A percentile compares a stretch with the other conserved stretches of the same genome.
phyloP scores from a whole-genome alignment of 345 rosid species.

The Citropsis articulata region DNA sequence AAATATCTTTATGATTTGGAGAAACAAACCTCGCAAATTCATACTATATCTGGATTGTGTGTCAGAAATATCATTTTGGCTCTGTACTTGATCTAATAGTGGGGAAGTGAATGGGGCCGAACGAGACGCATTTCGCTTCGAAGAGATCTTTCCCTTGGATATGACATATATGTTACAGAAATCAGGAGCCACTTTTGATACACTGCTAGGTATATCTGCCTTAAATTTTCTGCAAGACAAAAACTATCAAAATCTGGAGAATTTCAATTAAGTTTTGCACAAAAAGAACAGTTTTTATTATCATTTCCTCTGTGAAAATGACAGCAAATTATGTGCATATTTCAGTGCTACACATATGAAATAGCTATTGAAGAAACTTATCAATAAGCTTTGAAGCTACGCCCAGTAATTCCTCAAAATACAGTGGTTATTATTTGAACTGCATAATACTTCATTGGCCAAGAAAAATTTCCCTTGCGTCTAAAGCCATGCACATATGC shows the following conservation, averaged over 20 bases:
- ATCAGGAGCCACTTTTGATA: conserved; percentile 67
- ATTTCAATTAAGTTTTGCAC: background rate
- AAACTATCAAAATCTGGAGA: background rate
- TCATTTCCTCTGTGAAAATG: too few species aligned
- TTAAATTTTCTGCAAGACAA: conserved; percentile 56
- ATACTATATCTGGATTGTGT: conserved; percentile 28
- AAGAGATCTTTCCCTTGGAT: conserved; percentile 73
- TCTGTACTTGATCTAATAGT: conserved; percentile 46
- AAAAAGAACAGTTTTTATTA: too few species aligned
- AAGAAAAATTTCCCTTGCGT: background rate
- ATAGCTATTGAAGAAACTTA: too few species aligned
- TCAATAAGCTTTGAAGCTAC: background rate
- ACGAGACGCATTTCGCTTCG: conserved; percentile 53
- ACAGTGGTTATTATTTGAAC: background rate
- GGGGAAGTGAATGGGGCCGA: conserved; percentile 67
- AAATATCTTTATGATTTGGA: background rate
- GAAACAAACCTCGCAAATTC: conserved; percentile 50
- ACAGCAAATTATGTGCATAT: too few species aligned
- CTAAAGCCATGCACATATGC: background rate
- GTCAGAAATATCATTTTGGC: conserved; percentile 27
- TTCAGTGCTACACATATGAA: too few species aligned
- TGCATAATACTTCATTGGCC: background rate
- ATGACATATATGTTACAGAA: conserved; percentile 80
- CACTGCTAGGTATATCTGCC: conserved; percentile 58
- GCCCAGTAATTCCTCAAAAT: background rate